Percentiles rank a stretch among this genome's conserved stretches.
phyloP scores from a whole-genome alignment of 1,284 basidiomycete genomes.

The Irpex sp. region DNA sequence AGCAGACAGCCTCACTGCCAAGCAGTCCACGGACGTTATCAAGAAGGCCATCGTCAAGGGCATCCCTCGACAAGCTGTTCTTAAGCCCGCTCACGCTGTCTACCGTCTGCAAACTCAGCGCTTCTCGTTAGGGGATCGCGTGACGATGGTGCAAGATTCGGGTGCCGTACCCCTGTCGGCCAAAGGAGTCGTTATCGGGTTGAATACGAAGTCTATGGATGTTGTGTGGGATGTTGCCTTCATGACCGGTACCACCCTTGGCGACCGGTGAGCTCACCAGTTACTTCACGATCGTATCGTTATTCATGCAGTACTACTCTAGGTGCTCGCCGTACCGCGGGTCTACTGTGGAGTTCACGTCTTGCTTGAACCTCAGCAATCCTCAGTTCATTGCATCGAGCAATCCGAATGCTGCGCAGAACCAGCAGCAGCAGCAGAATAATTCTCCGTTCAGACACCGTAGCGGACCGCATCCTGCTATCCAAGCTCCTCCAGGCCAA shows the following conservation, averaged over 20 bases:
- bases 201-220: conserved; percentile 86
- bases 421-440: conserved; percentile 40
- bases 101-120: conserved; percentile 89
- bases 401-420: conserved; percentile 44
- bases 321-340: conserved; percentile 91
- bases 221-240: conserved; percentile 97
- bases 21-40: conserved; percentile 58
- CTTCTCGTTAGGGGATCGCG: conserved; percentile 94
- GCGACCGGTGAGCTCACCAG: conserved; percentile 58
- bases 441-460: conserved; percentile 60
- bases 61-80: conserved; percentile 90
- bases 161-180: conserved; percentile 91
- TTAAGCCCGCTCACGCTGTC: conserved; percentile 90
- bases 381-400: conserved; percentile 79
- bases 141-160: conserved; percentile 93
- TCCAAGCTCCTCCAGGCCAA: conserved; percentile 51
- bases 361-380: conserved; percentile 82
- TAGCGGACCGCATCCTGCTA: conserved; percentile 60
- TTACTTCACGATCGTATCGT: not conserved
- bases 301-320: not conserved
- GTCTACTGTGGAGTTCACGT: conserved; percentile 78
- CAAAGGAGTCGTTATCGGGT: conserved; percentile 91
- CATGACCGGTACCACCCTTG: conserved; percentile 87
- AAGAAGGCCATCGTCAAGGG: conserved; percentile 90
- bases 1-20: conserved; percentile 63